Conservation (phyloP, 495 filamentous ascomycete genomes). For the Rhizodiscina lignyota region DNA sequence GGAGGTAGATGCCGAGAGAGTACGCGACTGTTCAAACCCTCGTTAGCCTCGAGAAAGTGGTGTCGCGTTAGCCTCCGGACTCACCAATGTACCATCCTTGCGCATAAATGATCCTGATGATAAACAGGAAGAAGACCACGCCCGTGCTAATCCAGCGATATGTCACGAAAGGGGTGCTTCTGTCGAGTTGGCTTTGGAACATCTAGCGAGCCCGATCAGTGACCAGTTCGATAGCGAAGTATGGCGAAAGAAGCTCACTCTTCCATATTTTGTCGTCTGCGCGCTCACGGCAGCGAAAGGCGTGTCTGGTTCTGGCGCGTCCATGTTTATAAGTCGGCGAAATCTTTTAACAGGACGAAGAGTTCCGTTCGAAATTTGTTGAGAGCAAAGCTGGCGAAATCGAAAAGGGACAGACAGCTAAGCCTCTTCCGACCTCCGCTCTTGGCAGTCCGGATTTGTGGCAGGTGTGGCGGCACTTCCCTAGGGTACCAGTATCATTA, state of each 20-base stretch:
- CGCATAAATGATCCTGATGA: slow-evolving; percentile 70
- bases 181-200: slow-evolving; percentile 91
- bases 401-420: too few species aligned
- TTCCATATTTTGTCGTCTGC: slow-evolving; percentile 56
- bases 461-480: too few species aligned
- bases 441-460: too few species aligned
- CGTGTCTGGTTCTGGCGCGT: slow-evolving; percentile 64
- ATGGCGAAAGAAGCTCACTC: slow-evolving; percentile 34
- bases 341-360: too few species aligned
- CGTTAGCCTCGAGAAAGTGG: neutral
- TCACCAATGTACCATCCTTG: slow-evolving; percentile 98
- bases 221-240: too few species aligned
- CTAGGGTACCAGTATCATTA: too few species aligned
- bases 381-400: too few species aligned
- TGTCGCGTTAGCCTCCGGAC: slow-evolving; percentile 10
- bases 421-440: too few species aligned
- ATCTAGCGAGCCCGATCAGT: too few species aligned
- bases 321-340: too few species aligned
- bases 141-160: slow-evolving; percentile 82
- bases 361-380: too few species aligned
- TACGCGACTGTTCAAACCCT: slow-evolving; percentile 55
- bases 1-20: slow-evolving; percentile 94
- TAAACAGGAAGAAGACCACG: slow-evolving; percentile 61
- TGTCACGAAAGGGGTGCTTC: slow-evolving; percentile 67
- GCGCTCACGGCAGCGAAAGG: slow-evolving; percentile 72